Conservation (phyloP, 306 rosid genomes). For the Vigna mungo region DNA sequence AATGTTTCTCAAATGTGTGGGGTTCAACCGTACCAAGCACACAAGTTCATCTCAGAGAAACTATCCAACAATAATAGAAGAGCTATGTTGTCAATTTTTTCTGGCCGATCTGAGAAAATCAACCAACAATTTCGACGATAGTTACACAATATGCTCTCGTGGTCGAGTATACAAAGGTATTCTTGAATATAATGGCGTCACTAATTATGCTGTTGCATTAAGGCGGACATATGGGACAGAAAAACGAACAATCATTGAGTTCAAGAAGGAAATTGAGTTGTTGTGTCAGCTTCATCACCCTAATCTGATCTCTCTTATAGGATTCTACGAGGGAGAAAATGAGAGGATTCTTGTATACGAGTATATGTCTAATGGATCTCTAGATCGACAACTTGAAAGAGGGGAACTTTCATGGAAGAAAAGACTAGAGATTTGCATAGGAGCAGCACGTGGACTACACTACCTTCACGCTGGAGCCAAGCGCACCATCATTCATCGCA, state of each 20-base stretch:
- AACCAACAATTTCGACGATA: background rate
- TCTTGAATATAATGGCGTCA: background rate
- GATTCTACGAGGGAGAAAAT: constrained; percentile 1
- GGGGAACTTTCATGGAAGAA: constrained; percentile 8
- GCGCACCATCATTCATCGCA: constrained; percentile 17
- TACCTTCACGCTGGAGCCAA: constrained; percentile 49
- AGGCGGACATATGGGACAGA: background rate
- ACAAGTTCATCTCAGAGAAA: background rate
- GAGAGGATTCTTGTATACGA: constrained; percentile 22
- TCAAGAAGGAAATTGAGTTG: constrained; percentile 14
- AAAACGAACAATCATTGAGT: background rate
- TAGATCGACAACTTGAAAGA: background rate
- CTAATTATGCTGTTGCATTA: background rate
- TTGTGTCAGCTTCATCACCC: constrained; percentile 33
- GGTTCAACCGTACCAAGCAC: background rate
- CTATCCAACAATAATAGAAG: background rate
- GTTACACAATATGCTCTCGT: too few relatives aligned
- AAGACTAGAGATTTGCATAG: constrained; percentile 47
- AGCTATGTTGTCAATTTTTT: constrained; percentile 7
- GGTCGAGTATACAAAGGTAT: background rate
- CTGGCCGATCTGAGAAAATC: background rate
- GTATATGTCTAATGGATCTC: constrained; percentile 18
- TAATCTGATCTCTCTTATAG: constrained; percentile 16
- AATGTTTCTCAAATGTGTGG: background rate
- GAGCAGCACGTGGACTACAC: constrained; percentile 42